phyloP scores from a whole-genome alignment of 768 basidiomycete genomes.

The Austroboletus eburneus region DNA sequence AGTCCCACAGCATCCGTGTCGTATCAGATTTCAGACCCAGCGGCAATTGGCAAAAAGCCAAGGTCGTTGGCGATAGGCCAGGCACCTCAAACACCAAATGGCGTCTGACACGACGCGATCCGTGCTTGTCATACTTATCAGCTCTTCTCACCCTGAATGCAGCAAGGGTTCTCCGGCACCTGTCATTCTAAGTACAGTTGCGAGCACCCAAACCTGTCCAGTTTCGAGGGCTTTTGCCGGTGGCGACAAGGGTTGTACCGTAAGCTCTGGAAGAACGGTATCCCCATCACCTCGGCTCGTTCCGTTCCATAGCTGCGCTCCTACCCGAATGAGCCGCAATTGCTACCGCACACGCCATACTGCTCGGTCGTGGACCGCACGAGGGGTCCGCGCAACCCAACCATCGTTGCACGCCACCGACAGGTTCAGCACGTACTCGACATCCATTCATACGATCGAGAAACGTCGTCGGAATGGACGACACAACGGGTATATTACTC shows the following conservation, averaged over 20 bases:
- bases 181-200: neutral
- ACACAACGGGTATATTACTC: neutral
- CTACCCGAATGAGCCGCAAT: slow-evolving; percentile 1
- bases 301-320: slow-evolving; percentile 7
- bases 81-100: neutral
- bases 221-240: slow-evolving; percentile 4
- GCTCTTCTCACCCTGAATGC: neutral
- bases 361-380: no score
- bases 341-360: slow-evolving; percentile 5
- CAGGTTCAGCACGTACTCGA: no score
- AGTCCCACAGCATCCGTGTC: no score
- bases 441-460: neutral
- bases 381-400: no score
- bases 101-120: neutral
- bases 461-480: neutral
- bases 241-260: slow-evolving; percentile 6
- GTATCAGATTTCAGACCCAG: slow-evolving; percentile 12
- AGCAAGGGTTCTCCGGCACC: neutral
- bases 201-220: neutral
- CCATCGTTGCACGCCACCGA: no score
- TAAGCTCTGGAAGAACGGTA: neutral
- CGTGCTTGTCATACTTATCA: neutral
- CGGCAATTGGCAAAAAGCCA: slow-evolving; percentile 1
- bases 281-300: slow-evolving; percentile 4
- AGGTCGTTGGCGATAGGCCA: neutral